Percentiles rank a stretch among this genome's conserved stretches.
Conservation (phyloP, 352 stramenopile species). For the Globisporangium camurandrum region DNA sequence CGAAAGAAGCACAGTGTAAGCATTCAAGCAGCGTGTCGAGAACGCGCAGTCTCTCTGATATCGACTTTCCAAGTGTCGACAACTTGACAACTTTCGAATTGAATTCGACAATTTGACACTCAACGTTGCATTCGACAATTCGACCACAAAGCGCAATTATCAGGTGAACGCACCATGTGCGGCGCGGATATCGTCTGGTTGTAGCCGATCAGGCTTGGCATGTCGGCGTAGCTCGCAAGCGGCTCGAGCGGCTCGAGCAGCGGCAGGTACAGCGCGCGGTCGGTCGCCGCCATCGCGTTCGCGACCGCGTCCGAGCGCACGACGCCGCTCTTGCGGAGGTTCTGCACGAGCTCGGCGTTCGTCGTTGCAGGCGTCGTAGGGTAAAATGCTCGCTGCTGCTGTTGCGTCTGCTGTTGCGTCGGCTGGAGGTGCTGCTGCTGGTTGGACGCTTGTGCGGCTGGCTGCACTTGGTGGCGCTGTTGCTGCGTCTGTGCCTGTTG, state of each 20-base stretch:
- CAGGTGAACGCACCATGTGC: constrained; percentile 65
- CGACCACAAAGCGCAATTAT: too few species aligned
- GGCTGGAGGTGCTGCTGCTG: too few species aligned
- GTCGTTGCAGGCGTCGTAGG: too few species aligned
- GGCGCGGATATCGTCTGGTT: constrained; percentile 87
- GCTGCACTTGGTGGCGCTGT: too few species aligned
- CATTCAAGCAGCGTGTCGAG: background rate
- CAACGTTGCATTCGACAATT: too few species aligned
- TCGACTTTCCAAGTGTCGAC: background rate
- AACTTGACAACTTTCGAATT: background rate
- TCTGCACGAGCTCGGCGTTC: constrained; percentile 66
- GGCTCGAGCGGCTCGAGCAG: constrained; percentile 15
- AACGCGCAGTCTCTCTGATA: background rate
- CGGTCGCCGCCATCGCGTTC: constrained; percentile 68
- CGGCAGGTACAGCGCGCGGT: constrained; percentile 54
- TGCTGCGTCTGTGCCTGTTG: too few species aligned
- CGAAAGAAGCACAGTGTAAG: background rate
- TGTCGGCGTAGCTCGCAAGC: constrained; percentile 67
- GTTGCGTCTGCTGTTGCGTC: too few species aligned
- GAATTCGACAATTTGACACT: too few species aligned
- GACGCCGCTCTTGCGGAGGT: constrained; percentile 57
- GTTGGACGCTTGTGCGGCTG: too few species aligned
- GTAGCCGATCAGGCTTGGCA: constrained; percentile 75
- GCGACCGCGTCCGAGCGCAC: constrained; percentile 54
- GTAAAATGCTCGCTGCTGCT: too few species aligned